These are phyloP conservation scores for Penicillium sp. DNA, from an alignment of 2,329 filamentous ascomycete species.

Conservation along the genomic window DNA sequence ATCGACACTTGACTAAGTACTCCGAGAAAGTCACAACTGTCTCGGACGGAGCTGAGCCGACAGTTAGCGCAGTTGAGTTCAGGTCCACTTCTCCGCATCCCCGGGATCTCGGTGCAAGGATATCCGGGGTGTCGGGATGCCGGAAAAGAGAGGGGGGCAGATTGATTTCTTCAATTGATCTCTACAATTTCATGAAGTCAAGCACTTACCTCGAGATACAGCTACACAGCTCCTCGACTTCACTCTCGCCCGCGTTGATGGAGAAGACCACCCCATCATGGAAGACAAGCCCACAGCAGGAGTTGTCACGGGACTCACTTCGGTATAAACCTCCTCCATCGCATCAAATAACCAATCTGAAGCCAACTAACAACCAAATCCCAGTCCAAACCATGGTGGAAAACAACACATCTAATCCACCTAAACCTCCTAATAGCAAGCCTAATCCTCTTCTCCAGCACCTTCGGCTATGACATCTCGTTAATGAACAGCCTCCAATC, in stretches of 20 bases:
- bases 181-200: neutral
- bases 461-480: constrained; percentile 8
- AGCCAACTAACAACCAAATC: neutral
- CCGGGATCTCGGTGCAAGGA: neutral
- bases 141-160: neutral
- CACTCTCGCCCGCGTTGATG: neutral
- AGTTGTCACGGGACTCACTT: neutral
- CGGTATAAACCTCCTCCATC: neutral
- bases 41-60: neutral
- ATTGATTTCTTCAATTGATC: neutral
- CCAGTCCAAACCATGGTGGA: constrained; percentile 7
- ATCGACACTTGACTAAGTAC: neutral
- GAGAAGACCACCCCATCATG: neutral
- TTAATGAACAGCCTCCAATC: constrained; percentile 11
- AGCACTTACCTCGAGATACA: neutral
- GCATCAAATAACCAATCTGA: too few species aligned
- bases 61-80: neutral
- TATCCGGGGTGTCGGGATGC: neutral
- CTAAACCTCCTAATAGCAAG: constrained; percentile 3
- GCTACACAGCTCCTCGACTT: too few species aligned
- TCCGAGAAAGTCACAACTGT: neutral
- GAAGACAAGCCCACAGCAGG: neutral
- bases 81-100: neutral
- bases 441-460: constrained; percentile 10
- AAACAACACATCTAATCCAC: constrained; percentile 1